Conservation (phyloP, 1,139 yeast genomes). For the Spathaspora sp. region DNA sequence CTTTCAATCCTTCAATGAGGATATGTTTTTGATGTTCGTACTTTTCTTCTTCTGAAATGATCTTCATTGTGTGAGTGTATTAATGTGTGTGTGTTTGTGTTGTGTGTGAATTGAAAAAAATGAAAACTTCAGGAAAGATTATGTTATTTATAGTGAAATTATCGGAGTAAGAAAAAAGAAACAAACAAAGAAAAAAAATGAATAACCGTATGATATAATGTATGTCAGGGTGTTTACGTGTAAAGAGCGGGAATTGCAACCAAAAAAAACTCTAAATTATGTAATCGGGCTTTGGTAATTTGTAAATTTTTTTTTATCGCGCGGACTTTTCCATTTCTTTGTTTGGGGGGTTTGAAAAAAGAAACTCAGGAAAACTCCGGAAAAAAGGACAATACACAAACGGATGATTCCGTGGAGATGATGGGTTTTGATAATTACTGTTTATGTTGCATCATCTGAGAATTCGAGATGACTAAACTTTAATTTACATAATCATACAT, state of each 20-base stretch:
- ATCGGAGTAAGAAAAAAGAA: neutral
- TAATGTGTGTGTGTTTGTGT: too few species aligned
- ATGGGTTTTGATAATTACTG: neutral
- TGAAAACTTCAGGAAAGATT: neutral
- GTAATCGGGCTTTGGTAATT: neutral
- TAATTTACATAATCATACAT: neutral
- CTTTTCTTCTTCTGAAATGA: constrained; percentile 64
- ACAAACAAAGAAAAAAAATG: neutral
- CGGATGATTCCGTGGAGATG: neutral
- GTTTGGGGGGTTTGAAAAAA: neutral
- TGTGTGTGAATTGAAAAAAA: neutral
- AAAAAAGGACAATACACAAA: neutral
- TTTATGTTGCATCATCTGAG: neutral
- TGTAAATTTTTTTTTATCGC: neutral
- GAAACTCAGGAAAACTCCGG: neutral
- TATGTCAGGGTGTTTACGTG: neutral
- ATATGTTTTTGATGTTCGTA: constrained; percentile 61
- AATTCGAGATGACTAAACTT: neutral
- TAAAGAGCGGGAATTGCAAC: constrained; percentile 1
- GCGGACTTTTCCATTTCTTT: too few species aligned
- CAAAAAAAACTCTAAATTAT: neutral
- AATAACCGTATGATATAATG: neutral
- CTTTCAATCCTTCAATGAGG: constrained; percentile 60
- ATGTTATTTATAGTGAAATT: neutral
- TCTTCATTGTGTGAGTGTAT: constrained; percentile 72